phyloP scores from a whole-genome alignment of 2,329 filamentous ascomycete genomes.

The Coniochaeta ligniaria region DNA sequence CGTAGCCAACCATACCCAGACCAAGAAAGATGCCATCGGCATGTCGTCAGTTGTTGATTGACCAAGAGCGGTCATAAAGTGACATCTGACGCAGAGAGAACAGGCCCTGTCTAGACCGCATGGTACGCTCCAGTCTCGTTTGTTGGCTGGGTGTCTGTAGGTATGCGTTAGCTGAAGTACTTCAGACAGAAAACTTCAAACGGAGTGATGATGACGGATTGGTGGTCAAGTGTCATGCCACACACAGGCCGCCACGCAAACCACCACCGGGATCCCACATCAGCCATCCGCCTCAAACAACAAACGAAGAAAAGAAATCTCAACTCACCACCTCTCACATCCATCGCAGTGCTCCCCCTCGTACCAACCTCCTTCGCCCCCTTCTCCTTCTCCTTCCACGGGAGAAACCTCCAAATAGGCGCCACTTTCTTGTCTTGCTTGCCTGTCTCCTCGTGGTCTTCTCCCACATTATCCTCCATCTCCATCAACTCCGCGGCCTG shows the following conservation, averaged over 20 bases:
- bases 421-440: background rate
- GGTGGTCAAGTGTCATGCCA: background rate
- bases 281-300: background rate
- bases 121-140: background rate
- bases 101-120: background rate
- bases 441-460: background rate
- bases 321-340: background rate
- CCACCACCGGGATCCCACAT: background rate
- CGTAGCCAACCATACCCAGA: background rate
- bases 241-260: background rate
- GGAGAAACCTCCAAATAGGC: background rate
- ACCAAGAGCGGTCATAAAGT: background rate
- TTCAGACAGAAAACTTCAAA: background rate
- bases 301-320: no score
- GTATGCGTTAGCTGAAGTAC: background rate
- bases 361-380: background rate
- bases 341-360: background rate
- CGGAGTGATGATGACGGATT: background rate
- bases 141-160: background rate
- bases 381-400: background rate
- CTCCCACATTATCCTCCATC: background rate
- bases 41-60: background rate
- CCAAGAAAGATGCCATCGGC: background rate
- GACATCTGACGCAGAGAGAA: background rate
- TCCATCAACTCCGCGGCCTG: slow-evolving; percentile 8